These are phyloP conservation scores for Serendipita sp. DNA, from an alignment of 768 basidiomycete genomes.

Conservation along the genomic window DNA sequence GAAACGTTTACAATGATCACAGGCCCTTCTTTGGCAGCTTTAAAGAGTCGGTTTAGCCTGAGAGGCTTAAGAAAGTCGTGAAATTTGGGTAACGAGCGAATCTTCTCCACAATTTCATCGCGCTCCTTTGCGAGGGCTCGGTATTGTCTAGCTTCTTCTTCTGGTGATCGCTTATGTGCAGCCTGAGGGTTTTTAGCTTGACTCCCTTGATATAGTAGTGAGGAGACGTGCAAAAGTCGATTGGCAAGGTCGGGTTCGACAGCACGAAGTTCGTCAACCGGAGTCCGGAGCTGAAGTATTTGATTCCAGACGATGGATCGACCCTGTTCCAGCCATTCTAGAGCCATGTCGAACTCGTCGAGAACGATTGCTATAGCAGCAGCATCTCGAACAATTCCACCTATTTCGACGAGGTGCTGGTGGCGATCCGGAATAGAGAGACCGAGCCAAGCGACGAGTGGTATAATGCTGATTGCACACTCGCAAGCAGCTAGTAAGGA, in stretches of 20 bases:
- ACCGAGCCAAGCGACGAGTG: background rate
- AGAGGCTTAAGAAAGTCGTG: background rate
- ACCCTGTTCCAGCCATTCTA: slow-evolving; percentile 19
- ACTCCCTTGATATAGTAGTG: background rate
- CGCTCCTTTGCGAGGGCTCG: background rate
- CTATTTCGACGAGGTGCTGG: background rate
- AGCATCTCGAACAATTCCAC: background rate
- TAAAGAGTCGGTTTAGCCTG: background rate
- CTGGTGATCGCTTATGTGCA: background rate
- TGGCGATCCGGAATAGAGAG: background rate
- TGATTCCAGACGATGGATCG: slow-evolving; percentile 18
- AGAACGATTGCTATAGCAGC: background rate
- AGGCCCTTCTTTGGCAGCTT: background rate
- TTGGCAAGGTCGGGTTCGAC: slow-evolving; percentile 8
- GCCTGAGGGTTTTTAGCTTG: background rate
- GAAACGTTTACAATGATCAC: background rate
- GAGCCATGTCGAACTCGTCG: slow-evolving; percentile 9
- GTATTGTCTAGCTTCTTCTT: background rate
- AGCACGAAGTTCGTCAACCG: slow-evolving; percentile 14
- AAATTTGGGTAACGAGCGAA: background rate
- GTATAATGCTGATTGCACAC: background rate
- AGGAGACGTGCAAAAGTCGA: background rate
- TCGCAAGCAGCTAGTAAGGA: background rate
- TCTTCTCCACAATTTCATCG: background rate
- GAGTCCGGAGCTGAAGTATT: slow-evolving; percentile 15